These are phyloP conservation scores for Pisolithus thermaeus DNA, from an alignment of 1,284 basidiomycete species.

Conservation along the genomic window DNA sequence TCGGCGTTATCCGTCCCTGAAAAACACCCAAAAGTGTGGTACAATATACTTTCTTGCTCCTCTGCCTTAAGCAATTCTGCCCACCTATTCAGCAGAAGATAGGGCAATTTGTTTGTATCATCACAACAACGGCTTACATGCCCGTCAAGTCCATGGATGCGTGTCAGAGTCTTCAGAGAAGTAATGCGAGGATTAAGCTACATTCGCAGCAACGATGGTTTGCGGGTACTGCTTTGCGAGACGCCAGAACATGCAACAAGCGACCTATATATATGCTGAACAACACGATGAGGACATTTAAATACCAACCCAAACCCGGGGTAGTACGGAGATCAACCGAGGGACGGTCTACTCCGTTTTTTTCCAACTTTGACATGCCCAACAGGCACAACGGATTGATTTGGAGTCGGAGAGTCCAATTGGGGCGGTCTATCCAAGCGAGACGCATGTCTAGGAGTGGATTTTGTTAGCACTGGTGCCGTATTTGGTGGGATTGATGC, in stretches of 20 bases:
- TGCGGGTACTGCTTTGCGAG: conserved; percentile 19
- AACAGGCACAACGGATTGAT: conserved; percentile 12
- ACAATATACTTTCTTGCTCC: conserved; percentile 36
- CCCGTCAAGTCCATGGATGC: conserved; percentile 1
- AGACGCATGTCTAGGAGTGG: conserved; percentile 9
- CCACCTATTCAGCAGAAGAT: conserved; percentile 7
- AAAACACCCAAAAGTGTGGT: conserved; percentile 29
- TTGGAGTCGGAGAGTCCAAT: conserved; percentile 5
- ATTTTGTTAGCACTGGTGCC: conserved; percentile 13
- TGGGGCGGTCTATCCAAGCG: conserved; percentile 15
- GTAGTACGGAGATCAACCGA: conserved; percentile 19
- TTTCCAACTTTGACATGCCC: conserved; percentile 19
- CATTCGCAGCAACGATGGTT: conserved; percentile 18
- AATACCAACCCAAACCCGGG: conserved; percentile 11
- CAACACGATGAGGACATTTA: conserved; percentile 12
- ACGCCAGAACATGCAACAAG: conserved; percentile 22
- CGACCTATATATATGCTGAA: conserved; percentile 24
- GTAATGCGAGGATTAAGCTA: conserved; percentile 22
- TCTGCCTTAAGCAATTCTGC: conserved; percentile 34
- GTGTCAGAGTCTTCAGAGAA: conserved; percentile 8
- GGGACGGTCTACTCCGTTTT: conserved; percentile 28
- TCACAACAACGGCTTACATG: conserved; percentile 18
- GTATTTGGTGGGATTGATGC: conserved; percentile 8
- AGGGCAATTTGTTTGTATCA: background rate
- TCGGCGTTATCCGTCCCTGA: conserved; percentile 15